These are phyloP conservation scores for Rosa multiflora DNA, from an alignment of 306 rosid species.

Conservation along the genomic window DNA sequence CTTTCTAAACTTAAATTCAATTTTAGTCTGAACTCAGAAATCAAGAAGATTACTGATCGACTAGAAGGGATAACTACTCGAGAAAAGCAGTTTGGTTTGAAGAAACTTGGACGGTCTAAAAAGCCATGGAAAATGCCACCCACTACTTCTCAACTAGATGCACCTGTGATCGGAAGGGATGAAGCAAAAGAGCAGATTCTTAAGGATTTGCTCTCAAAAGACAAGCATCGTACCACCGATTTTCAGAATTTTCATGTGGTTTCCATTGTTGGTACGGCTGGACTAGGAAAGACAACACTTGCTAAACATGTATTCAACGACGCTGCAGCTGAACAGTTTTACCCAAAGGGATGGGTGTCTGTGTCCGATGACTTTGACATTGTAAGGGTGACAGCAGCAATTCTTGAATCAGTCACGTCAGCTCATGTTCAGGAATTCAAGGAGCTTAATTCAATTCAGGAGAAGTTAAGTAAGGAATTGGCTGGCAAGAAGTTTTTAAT, in stretches of 20 bases:
- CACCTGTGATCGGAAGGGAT: too few relatives aligned
- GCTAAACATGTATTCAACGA: not conserved
- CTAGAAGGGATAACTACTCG: not conserved
- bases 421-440: not conserved
- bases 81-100: not conserved
- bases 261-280: constrained; percentile 3
- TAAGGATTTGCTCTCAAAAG: not conserved
- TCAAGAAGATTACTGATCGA: not conserved
- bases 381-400: not conserved
- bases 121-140: too few relatives aligned
- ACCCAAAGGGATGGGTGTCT: not conserved
- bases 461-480: not conserved
- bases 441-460: not conserved
- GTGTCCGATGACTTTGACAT: not conserved
- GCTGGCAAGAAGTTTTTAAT: not conserved
- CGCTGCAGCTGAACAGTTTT: not conserved
- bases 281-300: not conserved
- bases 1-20: not conserved
- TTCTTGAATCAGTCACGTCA: not conserved
- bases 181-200: not conserved
- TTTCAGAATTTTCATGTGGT: not conserved
- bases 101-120: too few relatives aligned
- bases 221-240: not conserved
- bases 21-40: not conserved
- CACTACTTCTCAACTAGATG: too few relatives aligned